Evolutionary conservation across 768 basidiomycete genomes (phyloP).

Genomic region (Phanerochaete sordida): DNA sequence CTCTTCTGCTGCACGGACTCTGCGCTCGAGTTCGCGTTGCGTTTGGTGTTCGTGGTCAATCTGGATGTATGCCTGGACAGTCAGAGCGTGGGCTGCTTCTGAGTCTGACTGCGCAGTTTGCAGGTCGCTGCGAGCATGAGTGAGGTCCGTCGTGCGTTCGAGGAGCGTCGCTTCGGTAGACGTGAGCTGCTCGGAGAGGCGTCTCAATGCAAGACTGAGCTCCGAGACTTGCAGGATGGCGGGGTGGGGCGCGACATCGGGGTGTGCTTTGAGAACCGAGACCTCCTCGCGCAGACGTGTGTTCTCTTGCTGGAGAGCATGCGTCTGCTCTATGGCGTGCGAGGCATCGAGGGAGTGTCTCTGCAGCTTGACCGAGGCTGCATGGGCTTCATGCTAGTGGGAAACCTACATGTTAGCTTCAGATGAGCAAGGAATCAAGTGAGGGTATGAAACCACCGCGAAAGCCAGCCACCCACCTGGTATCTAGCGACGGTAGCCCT

Average conservation of each 20-base stretch:
- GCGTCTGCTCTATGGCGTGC: constrained; percentile 42
- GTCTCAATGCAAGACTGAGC: constrained; percentile 65
- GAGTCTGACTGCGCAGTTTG: constrained; percentile 37
- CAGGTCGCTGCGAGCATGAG: constrained; percentile 40
- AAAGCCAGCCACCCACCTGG: constrained; percentile 26
- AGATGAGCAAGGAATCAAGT: constrained; percentile 15
- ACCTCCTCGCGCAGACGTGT: constrained; percentile 53
- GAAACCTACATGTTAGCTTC: constrained; percentile 22
- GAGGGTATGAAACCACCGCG: constrained; percentile 5
- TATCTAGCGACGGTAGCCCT: constrained; percentile 31
- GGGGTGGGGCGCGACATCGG: constrained; percentile 39
- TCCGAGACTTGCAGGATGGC: constrained; percentile 41
- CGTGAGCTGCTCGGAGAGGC: constrained; percentile 64
- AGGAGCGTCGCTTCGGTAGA: constrained; percentile 55
- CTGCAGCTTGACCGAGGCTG: constrained; percentile 64
- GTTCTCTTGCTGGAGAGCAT: constrained; percentile 58
- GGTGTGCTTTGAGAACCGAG: constrained; percentile 47
- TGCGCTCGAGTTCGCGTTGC: constrained; percentile 47
- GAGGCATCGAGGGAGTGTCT: constrained; percentile 53
- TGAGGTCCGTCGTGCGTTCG: constrained; percentile 45
- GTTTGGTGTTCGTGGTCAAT: constrained; percentile 50
- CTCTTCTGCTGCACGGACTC: constrained; percentile 48
- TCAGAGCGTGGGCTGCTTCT: constrained; percentile 54
- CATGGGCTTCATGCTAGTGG: constrained; percentile 65
- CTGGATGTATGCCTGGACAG: constrained; percentile 47